Evolutionary conservation across 2,329 filamentous ascomycete species (phyloP).

Genomic region (Alternaria triticimaculans): DNA sequence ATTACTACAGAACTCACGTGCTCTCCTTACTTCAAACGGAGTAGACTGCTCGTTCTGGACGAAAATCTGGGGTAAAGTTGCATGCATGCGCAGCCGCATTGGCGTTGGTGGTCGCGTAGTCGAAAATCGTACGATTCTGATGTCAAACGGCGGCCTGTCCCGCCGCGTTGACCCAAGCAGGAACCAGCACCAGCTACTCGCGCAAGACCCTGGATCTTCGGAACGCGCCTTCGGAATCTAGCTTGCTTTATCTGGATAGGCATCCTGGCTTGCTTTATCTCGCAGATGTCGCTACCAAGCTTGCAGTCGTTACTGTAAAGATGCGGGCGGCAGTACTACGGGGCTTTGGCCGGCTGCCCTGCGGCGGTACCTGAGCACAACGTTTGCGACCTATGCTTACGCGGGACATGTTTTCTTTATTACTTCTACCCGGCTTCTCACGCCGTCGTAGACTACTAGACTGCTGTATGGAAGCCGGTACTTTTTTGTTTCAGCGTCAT

Average conservation of each 20-base stretch:
- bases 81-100: conserved; percentile 13
- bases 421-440: background rate
- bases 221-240: conserved; percentile 23
- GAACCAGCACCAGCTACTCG: background rate
- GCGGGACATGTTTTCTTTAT: background rate
- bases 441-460: background rate
- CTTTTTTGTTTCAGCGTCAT: conserved; percentile 8
- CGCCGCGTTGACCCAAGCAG: conserved; percentile 4
- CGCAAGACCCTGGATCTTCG: conserved; percentile 12
- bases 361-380: background rate
- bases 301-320: background rate
- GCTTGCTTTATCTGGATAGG: background rate
- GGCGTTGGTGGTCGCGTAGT: conserved; percentile 12
- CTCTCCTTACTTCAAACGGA: background rate
- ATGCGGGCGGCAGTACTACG: background rate
- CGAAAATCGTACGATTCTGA: conserved; percentile 42
- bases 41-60: conserved; percentile 1
- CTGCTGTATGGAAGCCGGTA: background rate
- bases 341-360: background rate
- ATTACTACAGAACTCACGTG: background rate
- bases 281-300: background rate
- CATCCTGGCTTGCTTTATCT: background rate
- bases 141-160: conserved; percentile 25
- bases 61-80: conserved; percentile 23
- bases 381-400: background rate